Conservation (phyloP, 345 rosid species). For the Cardamine chenopodiifolia region DNA sequence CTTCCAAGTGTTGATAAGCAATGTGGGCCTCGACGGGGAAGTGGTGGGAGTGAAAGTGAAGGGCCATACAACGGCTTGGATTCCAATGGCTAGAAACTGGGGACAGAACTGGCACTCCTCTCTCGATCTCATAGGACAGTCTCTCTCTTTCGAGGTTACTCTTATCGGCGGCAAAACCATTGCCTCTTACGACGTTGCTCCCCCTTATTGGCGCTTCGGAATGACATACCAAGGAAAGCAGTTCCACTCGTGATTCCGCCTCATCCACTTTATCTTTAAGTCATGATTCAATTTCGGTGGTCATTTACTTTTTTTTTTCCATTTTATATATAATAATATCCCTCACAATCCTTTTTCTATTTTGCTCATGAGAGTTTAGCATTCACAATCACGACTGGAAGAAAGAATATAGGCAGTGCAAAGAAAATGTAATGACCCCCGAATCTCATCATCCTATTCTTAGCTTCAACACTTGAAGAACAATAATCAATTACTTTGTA, state of each 20-base stretch:
- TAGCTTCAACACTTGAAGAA: conserved; percentile 26
- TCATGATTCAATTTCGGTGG: conserved; percentile 30
- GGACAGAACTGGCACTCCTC: conserved; percentile 86
- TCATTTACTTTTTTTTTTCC: not conserved
- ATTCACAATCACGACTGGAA: conserved; percentile 9
- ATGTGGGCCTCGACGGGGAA: conserved; percentile 84
- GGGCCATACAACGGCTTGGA: conserved; percentile 92
- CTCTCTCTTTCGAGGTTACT: conserved; percentile 84
- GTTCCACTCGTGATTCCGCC: conserved; percentile 47
- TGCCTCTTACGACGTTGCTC: conserved; percentile 82
- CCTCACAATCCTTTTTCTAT: not conserved
- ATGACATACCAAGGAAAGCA: conserved; percentile 87
- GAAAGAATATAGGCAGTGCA: not conserved
- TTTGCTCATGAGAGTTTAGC: conserved; percentile 18
- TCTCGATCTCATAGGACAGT: conserved; percentile 74
- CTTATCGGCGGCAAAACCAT: conserved; percentile 61
- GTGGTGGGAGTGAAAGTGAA: conserved; percentile 81
- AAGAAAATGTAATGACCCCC: not conserved
- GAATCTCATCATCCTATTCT: conserved; percentile 5
- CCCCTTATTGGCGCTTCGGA: conserved; percentile 77
- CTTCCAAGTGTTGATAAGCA: conserved; percentile 73
- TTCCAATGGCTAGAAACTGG: conserved; percentile 96
- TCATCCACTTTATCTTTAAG: not conserved
- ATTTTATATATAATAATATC: not conserved
- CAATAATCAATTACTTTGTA: conserved; percentile 26